phyloP scores from a whole-genome alignment of 257 asterid genomes.

The Solanum virginianum region DNA sequence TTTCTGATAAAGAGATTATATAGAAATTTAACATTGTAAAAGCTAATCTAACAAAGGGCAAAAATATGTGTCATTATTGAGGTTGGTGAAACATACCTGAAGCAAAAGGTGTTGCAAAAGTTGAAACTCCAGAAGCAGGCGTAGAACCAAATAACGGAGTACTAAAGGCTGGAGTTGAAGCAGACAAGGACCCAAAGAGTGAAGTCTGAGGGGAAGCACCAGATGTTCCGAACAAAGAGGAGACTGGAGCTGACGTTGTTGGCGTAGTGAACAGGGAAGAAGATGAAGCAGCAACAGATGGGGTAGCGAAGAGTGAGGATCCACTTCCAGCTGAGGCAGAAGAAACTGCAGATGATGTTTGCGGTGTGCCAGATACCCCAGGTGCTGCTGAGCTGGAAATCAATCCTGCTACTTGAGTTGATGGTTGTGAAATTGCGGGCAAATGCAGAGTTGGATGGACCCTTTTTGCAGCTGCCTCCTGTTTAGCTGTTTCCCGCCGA shows the following conservation, averaged over 20 bases:
- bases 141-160: conserved; percentile 55
- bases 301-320: conserved; percentile 55
- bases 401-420: conserved; percentile 38
- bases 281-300: conserved; percentile 42
- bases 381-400: conserved; percentile 44
- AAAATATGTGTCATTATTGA: background rate
- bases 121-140: conserved; percentile 54
- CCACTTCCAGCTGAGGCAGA: conserved; percentile 62
- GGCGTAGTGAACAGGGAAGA: conserved; percentile 70
- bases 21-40: background rate
- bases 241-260: conserved; percentile 38
- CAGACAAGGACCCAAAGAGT: conserved; percentile 42
- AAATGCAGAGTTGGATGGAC: conserved; percentile 87
- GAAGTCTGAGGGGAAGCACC: conserved; percentile 62
- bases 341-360: conserved; percentile 16
- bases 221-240: conserved; percentile 45
- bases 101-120: conserved; percentile 58
- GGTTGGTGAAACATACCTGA: conserved; percentile 31
- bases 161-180: conserved; percentile 45
- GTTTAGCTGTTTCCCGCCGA: conserved; percentile 83
- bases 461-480: conserved; percentile 96
- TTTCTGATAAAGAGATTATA: background rate
- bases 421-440: conserved; percentile 53
- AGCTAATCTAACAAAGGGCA: background rate
- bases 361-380: conserved; percentile 39